Evolutionary conservation across 78 protist genomes (phyloP).

Genomic region (Capsaspora owczarzaki): DNA sequence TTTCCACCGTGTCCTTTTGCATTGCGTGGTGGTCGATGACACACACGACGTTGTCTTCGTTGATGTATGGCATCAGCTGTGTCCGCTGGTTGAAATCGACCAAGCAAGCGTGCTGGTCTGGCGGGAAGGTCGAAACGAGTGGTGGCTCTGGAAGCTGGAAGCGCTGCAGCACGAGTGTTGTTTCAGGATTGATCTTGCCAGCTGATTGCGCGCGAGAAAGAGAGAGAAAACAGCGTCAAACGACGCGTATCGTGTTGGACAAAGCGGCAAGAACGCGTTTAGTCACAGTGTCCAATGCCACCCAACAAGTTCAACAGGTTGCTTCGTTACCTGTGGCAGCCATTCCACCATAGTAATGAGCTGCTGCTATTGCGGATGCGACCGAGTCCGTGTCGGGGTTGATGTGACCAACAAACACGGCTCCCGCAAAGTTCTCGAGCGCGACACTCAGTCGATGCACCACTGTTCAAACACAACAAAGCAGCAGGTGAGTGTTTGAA

Average conservation of each 20-base stretch:
- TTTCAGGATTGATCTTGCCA: not conserved
- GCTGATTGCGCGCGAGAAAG: not conserved
- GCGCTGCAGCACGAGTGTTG: not conserved
- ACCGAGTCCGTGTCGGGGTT: not conserved
- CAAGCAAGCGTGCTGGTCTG: not conserved
- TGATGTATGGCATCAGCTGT: not conserved
- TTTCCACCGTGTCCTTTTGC: not conserved
- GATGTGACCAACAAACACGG: not conserved
- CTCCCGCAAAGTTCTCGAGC: too few relatives aligned
- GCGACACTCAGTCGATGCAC: too few relatives aligned
- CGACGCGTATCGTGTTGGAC: too few relatives aligned
- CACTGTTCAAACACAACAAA: too few relatives aligned
- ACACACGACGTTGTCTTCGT: not conserved
- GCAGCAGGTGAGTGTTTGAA: too few relatives aligned
- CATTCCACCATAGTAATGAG: not conserved
- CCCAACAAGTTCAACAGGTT: not conserved
- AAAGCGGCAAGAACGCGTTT: too few relatives aligned
- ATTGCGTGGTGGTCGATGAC: not conserved
- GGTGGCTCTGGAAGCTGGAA: not conserved
- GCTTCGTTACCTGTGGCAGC: not conserved
- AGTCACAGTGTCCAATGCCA: not conserved
- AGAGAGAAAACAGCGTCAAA: too few relatives aligned
- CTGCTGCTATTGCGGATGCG: not conserved
- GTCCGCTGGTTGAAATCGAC: conserved; percentile 1
- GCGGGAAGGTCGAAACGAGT: not conserved